These are phyloP conservation scores for Allium cepa DNA, from an alignment of 106 monocot species.

Conservation along the genomic window DNA sequence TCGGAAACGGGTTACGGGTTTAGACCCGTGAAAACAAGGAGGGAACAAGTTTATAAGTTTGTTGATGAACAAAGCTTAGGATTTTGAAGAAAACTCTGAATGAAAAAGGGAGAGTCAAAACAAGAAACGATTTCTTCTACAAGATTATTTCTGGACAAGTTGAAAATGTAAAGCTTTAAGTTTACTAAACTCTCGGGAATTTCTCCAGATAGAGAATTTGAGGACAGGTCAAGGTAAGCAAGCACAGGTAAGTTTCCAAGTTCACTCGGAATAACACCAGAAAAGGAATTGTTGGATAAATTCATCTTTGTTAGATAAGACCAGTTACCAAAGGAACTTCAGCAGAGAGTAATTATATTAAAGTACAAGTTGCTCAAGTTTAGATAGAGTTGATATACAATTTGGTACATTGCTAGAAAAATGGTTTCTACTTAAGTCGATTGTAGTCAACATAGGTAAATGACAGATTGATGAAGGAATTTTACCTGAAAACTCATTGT, in stretches of 20 bases:
- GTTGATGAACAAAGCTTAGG: slow-evolving; percentile 32
- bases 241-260: slow-evolving; percentile 49
- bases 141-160: slow-evolving; percentile 47
- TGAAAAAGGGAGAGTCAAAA: slow-evolving; percentile 34
- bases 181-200: slow-evolving; percentile 36
- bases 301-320: slow-evolving; percentile 33
- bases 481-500: too few species aligned
- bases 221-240: slow-evolving; percentile 53
- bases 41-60: background rate
- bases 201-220: slow-evolving; percentile 34
- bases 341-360: slow-evolving; percentile 35
- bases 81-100: slow-evolving; percentile 24
- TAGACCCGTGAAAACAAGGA: too few species aligned
- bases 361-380: slow-evolving; percentile 17
- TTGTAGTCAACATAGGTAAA: too few species aligned
- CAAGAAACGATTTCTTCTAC: slow-evolving; percentile 27
- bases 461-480: too few species aligned
- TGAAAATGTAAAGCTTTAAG: slow-evolving; percentile 43
- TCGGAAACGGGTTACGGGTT: too few species aligned
- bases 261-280: slow-evolving; percentile 36
- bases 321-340: slow-evolving; percentile 26
- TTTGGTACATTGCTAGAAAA: too few species aligned
- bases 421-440: too few species aligned
- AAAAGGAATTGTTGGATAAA: slow-evolving; percentile 31
- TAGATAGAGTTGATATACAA: too few species aligned